Conservation (phyloP, 1,284 basidiomycete species). For the Rhodotorula sp. region DNA sequence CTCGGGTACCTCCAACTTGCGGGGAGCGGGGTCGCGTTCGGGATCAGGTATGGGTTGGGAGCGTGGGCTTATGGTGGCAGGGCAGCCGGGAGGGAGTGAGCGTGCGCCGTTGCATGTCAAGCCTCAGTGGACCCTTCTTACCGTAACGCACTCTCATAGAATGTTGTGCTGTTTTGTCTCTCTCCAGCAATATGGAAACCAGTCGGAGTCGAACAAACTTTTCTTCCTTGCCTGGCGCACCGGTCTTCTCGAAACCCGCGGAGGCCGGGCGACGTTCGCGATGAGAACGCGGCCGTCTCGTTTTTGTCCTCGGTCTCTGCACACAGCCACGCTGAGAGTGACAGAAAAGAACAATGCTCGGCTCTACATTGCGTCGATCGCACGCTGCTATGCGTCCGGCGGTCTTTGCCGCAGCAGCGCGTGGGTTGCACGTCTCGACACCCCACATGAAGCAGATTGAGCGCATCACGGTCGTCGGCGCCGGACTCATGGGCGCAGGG, state of each 20-base stretch:
- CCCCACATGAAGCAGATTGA: slow-evolving; percentile 18
- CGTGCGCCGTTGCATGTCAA: no score
- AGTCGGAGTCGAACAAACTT: no score
- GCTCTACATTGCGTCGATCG: not conserved
- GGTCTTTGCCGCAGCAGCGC: not conserved
- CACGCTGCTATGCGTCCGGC: not conserved
- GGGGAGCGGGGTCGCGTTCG: slow-evolving; percentile 74
- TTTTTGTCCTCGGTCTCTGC: no score
- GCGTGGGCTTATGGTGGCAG: slow-evolving; percentile 72
- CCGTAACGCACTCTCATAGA: no score
- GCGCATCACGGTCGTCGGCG: slow-evolving; percentile 34
- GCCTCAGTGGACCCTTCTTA: no score
- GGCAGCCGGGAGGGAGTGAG: slow-evolving; percentile 53
- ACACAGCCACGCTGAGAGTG: no score
- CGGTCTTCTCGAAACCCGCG: no score
- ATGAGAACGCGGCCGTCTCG: no score
- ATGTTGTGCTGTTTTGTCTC: no score
- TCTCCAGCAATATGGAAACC: no score
- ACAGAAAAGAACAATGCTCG: not conserved
- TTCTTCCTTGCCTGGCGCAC: no score
- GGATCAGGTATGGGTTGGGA: slow-evolving; percentile 80
- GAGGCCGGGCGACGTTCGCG: no score
- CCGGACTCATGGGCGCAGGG: slow-evolving; percentile 55
- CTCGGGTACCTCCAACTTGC: slow-evolving; percentile 70
- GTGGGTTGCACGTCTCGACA: not conserved